Conservation (phyloP, 2,329 filamentous ascomycete genomes). For the Monilinia polystroma region DNA sequence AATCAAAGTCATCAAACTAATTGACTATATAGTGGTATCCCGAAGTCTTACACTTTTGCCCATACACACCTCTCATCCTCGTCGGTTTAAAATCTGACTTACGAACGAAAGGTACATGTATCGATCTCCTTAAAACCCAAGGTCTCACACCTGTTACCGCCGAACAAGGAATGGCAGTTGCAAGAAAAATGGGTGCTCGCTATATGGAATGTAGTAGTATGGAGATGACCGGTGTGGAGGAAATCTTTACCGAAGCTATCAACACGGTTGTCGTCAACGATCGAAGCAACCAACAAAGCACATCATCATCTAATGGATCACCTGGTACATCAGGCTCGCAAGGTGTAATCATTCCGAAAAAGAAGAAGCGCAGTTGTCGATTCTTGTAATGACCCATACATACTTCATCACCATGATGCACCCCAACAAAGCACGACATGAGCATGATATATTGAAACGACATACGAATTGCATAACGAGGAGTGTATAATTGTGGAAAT, state of each 20-base stretch:
- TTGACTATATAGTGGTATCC: slow-evolving; percentile 80
- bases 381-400: slow-evolving; percentile 57
- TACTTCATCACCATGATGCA: slow-evolving; percentile 17
- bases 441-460: slow-evolving; percentile 38
- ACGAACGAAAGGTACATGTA: slow-evolving; percentile 91
- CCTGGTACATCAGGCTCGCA: slow-evolving; percentile 40
- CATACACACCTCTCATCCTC: slow-evolving; percentile 92
- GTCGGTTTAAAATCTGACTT: slow-evolving; percentile 97
- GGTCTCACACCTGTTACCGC: slow-evolving; percentile 91
- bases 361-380: slow-evolving; percentile 82
- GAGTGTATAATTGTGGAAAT: slow-evolving; percentile 30
- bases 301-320: slow-evolving; percentile 25
- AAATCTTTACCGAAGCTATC: slow-evolving; percentile 92
- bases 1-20: slow-evolving; percentile 17
- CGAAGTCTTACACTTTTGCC: slow-evolving; percentile 98
- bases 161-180: slow-evolving; percentile 84
- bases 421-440: slow-evolving; percentile 15
- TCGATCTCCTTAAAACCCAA: slow-evolving; percentile 97
- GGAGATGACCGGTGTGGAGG: slow-evolving; percentile 92
- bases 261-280: slow-evolving; percentile 85
- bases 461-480: slow-evolving; percentile 37
- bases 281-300: slow-evolving; percentile 51
- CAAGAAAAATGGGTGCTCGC: slow-evolving; percentile 87
- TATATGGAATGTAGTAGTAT: slow-evolving; percentile 99
- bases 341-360: slow-evolving; percentile 51